These are phyloP conservation scores for Russula sp. DNA, from an alignment of 768 basidiomycete genomes.

Conservation along the genomic window DNA sequence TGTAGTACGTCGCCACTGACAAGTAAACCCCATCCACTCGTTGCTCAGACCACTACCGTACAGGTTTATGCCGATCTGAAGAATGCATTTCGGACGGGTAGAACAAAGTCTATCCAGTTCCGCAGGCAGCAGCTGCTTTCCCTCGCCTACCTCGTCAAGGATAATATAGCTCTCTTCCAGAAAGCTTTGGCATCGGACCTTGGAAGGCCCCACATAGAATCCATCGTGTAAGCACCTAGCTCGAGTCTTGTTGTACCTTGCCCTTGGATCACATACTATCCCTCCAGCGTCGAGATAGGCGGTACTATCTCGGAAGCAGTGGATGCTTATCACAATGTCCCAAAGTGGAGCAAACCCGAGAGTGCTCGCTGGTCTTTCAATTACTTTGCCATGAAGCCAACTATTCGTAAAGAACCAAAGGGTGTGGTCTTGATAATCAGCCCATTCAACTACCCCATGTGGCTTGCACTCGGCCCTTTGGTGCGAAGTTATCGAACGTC, in stretches of 20 bases:
- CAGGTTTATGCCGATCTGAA: conserved; percentile 53
- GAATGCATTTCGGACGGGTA: conserved; percentile 57
- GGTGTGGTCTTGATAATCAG: conserved; percentile 62
- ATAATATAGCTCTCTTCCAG: conserved; percentile 57
- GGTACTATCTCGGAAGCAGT: conserved; percentile 45
- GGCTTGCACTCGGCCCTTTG: conserved; percentile 49
- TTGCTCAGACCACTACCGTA: neutral
- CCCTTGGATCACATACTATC: neutral
- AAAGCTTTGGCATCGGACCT: conserved; percentile 55
- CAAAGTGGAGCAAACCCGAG: conserved; percentile 67
- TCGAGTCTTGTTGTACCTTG: neutral
- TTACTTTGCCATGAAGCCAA: conserved; percentile 53
- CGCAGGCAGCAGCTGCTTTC: conserved; percentile 73
- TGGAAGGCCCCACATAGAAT: conserved; percentile 54
- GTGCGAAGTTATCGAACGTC: conserved; percentile 30
- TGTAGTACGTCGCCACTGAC: conserved; percentile 10
- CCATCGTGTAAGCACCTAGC: conserved; percentile 36
- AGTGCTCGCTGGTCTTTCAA: conserved; percentile 47
- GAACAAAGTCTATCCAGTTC: conserved; percentile 55
- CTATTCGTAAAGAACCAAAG: conserved; percentile 68
- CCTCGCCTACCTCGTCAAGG: conserved; percentile 64
- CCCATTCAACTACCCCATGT: conserved; percentile 73
- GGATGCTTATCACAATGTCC: conserved; percentile 52
- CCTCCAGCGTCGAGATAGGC: conserved; percentile 54
- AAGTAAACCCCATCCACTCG: no score